Percentiles rank a stretch among this genome's conserved stretches.
These are phyloP conservation scores for Pseudozyma flocculosa DNA, from an alignment of 1,284 basidiomycete species.

Conservation along the genomic window DNA sequence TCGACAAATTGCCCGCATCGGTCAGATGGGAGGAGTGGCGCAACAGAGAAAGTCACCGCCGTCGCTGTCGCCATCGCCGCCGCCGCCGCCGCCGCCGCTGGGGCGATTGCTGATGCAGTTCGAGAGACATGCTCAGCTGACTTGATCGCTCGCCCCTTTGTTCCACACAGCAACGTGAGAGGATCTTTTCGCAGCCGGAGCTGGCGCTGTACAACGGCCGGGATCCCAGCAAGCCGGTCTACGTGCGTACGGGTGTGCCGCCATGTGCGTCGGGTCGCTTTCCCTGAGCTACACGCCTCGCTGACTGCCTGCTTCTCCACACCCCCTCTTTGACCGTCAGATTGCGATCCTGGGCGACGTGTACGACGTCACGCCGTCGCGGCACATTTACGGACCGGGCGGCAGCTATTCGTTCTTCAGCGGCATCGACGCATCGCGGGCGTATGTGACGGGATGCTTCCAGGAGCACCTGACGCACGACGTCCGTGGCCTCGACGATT, in stretches of 20 bases:
- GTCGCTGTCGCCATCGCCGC: too few species aligned
- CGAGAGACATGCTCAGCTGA: too few species aligned
- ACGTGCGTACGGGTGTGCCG: conserved; percentile 69
- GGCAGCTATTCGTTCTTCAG: conserved; percentile 53
- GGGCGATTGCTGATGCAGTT: too few species aligned
- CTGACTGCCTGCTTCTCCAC: too few species aligned
- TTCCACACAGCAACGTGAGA: conserved; percentile 57
- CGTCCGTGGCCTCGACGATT: conserved; percentile 44
- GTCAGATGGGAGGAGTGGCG: not conserved
- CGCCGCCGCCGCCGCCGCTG: too few species aligned
- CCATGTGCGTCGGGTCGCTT: too few species aligned
- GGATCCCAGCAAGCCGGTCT: conserved; percentile 71
- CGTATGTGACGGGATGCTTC: conserved; percentile 57
- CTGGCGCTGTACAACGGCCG: conserved; percentile 76
- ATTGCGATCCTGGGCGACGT: conserved; percentile 77
- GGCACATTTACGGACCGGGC: conserved; percentile 72
- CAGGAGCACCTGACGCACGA: conserved; percentile 53
- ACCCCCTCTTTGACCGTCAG: too few species aligned
- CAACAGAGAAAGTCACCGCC: too few species aligned
- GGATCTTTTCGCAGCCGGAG: conserved; percentile 71
- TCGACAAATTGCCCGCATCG: not conserved
- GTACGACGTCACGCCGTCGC: conserved; percentile 79
- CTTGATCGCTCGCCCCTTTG: too few species aligned
- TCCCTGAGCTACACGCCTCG: too few species aligned
- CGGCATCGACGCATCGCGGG: conserved; percentile 52